A percentile compares a stretch with the other conserved stretches of the same genome.
phyloP scores from a whole-genome alignment of 768 basidiomycete genomes.

The Tricholoma sp. region DNA sequence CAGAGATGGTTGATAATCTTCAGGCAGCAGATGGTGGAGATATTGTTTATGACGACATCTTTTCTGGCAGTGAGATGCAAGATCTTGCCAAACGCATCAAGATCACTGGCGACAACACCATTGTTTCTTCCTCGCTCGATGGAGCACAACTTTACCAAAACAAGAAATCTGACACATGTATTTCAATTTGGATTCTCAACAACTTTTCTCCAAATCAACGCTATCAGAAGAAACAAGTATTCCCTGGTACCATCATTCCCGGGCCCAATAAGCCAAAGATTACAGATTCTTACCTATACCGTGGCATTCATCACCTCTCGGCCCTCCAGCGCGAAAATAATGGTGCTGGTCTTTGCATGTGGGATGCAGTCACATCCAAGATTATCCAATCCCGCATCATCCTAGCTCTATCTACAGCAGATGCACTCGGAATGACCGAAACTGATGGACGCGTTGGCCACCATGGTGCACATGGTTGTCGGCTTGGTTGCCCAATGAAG shows the following conservation, averaged over 20 bases:
- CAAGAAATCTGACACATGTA: constrained; percentile 39
- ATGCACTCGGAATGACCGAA: constrained; percentile 21
- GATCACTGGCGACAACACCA: constrained; percentile 27
- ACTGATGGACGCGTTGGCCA: constrained; percentile 25
- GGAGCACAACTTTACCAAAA: constrained; percentile 38
- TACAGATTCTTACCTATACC: constrained; percentile 20
- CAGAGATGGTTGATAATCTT: constrained; percentile 2
- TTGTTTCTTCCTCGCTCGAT: constrained; percentile 32
- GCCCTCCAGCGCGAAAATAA: constrained; percentile 22
- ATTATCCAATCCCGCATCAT: constrained; percentile 11
- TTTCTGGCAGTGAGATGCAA: constrained; percentile 25
- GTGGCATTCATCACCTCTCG: constrained; percentile 14
- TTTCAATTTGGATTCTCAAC: constrained; percentile 35
- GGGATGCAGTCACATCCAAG: constrained; percentile 21
- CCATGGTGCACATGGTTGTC: constrained; percentile 26
- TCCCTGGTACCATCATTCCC: constrained; percentile 23
- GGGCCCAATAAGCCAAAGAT: constrained; percentile 26
- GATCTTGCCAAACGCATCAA: constrained; percentile 11
- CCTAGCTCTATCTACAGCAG: constrained; percentile 19
- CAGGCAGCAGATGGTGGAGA: constrained; percentile 1
- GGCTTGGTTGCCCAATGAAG: constrained; percentile 19
- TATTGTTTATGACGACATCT: constrained; percentile 24
- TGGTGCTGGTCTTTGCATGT: constrained; percentile 7
- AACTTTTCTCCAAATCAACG: constrained; percentile 20
- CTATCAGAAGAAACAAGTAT: constrained; percentile 20